Conservation (phyloP, 495 filamentous ascomycete genomes). For the Penicillium soppii region DNA sequence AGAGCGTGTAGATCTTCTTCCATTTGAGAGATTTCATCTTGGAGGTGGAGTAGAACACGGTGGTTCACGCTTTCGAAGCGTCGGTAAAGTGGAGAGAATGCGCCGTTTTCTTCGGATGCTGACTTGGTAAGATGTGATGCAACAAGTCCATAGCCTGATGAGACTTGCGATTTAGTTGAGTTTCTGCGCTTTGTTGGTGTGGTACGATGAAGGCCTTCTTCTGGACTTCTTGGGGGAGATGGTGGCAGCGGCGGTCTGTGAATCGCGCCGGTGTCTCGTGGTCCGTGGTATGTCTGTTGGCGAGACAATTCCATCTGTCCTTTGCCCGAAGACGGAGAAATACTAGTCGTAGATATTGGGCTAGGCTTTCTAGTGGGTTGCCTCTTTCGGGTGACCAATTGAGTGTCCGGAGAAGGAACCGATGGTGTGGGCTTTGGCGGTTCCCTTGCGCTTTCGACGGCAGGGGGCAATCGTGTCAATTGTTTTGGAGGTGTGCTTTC, state of each 20-base stretch:
- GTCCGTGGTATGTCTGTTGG: constrained; percentile 33
- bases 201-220: constrained; percentile 30
- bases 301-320: constrained; percentile 19
- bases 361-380: constrained; percentile 16
- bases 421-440: constrained; percentile 21
- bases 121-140: constrained; percentile 58
- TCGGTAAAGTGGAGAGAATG: constrained; percentile 72
- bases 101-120: constrained; percentile 26
- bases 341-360: constrained; percentile 12
- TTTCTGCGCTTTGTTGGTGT: constrained; percentile 25
- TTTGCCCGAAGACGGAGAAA: constrained; percentile 1
- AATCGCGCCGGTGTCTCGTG: constrained; percentile 18
- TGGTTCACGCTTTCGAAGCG: constrained; percentile 85
- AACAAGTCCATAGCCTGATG: constrained; percentile 68
- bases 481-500: constrained; percentile 6
- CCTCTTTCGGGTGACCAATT: constrained; percentile 25
- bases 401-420: constrained; percentile 19
- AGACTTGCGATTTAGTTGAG: constrained; percentile 20
- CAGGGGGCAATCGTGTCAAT: neutral
- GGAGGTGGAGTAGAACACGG: constrained; percentile 78
- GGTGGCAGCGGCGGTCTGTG: constrained; percentile 33
- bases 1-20: constrained; percentile 72
- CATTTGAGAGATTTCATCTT: constrained; percentile 80
- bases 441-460: constrained; percentile 16
- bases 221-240: constrained; percentile 39